Percentiles rank a stretch among this genome's conserved stretches.
Evolutionary conservation across 129 eudicot genomes (phyloP).

Genomic region (Centrapalus pauciflorus): DNA sequence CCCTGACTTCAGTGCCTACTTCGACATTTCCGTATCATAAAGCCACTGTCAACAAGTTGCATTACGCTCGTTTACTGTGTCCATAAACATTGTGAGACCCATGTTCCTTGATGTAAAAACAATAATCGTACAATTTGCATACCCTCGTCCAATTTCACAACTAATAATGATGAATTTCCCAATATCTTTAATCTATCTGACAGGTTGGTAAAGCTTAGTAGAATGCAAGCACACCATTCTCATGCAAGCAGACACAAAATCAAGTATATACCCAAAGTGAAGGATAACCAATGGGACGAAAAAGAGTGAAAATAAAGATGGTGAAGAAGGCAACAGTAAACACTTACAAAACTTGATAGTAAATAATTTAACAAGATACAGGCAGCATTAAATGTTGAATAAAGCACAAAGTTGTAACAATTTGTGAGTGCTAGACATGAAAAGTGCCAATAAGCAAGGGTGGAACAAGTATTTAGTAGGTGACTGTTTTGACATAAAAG

Average conservation of each 20-base stretch:
- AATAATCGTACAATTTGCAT: no score
- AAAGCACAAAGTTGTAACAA: neutral
- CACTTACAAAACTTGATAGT: no score
- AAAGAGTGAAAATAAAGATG: no score
- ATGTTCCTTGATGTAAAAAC: neutral
- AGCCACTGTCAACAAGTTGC: neutral
- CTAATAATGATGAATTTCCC: neutral
- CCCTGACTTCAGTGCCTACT: no score
- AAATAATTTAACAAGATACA: neutral
- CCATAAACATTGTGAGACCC: neutral
- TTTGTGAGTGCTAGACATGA: neutral
- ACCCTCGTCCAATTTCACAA: neutral
- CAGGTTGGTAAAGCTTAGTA: neutral
- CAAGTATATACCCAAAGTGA: neutral
- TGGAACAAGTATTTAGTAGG: neutral
- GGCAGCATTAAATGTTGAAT: neutral
- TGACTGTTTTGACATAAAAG: neutral
- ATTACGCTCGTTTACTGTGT: conserved; percentile 2
- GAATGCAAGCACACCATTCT: neutral
- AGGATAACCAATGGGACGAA: no score
- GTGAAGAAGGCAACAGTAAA: no score
- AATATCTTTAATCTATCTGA: neutral
- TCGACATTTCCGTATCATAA: neutral
- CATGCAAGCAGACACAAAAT: neutral
- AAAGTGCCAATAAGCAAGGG: neutral